Evolutionary conservation across 2,329 filamentous ascomycete species (phyloP), one percentile per base, ranked within the genome.

Genomic region (Metarhizium sp.): DNA sequence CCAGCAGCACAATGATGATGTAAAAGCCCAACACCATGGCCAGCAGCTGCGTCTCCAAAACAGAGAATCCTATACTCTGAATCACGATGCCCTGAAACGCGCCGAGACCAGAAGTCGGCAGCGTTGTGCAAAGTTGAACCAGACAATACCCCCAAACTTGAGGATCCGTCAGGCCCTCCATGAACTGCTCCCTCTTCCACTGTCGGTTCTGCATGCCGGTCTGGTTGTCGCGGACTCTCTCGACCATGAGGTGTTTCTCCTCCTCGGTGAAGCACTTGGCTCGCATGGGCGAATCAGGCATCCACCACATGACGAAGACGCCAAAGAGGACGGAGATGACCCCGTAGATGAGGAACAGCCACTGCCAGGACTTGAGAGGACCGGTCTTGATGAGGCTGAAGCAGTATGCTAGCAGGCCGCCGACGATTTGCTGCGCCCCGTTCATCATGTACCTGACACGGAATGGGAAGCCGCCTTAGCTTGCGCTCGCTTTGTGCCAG

Each of bases 51-150:
- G 87, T 89, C 67, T 91, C 72, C 6, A 90, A 73, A 0, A 74
- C 72, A 0, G 72, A 77, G 63, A 90, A 92, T 0, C 84, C 71
- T 57, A 91, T 84, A n/a, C 76, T 75, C 55, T 77, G 80, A 68
- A 91, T 88, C 62, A 92, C 86, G 61, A 91, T 86, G 59, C 86
- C 86, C 54, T 85, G 82, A 65, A 90, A 91, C 0, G 82, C 83
- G 6, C 87, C 87, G 0, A 91, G 78, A 0, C 87, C 87, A 20
- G 80, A 84, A 0, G 86, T 90, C 0, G 87, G 87, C 2, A 91
- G 73, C 0, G 86, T 90, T 0, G 87, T 90, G 69, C 82, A 86
- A 25, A 91, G 73, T 53, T 84, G 79, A 50, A 90, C 84, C 6
- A 81, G 25, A 25, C 25, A 25, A 25, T 25, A 25, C 3, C 25